Evolutionary conservation across 352 stramenopile genomes (phyloP), one percentile per base, ranked within the genome.

Genomic region (Pythium monospermum): DNA sequence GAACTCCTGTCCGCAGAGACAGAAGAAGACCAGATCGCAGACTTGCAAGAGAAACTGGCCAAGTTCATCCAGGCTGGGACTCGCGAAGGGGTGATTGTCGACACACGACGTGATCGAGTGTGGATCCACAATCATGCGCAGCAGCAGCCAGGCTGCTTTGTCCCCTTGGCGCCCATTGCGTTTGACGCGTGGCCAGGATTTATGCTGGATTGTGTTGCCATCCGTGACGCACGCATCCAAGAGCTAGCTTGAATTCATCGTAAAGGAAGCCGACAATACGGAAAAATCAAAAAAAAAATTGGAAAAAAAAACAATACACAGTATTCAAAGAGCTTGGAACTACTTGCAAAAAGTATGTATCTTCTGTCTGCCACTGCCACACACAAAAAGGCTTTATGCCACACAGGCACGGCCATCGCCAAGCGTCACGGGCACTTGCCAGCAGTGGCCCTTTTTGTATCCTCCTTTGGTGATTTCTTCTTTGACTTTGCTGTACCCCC

Each of bases 361-460:
- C n/a, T n/a, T n/a, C n/a, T n/a, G n/a, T n/a, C n/a, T n/a, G n/a
- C n/a, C n/a, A n/a, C n/a, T n/a, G n/a, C n/a, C n/a, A n/a, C n/a
- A n/a, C 10, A 21, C 19, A 10, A 28, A 18, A 30, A n/a, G 19
- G 42, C 15, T n/a, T 41, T 59, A 58, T 44, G 37, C 36, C n/a
- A 50, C 27, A 22, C 83, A 94, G 52, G 86, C 79, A 28, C 73
- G 79, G 30, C 81, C 83, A 19, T 68, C 61, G 23, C 76, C 67
- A 22, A 85, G 49, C 6, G 81, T 92, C 15, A 87, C 75, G 0
- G 83, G 83, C 11, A 94, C 66, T 39, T 91, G 79, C 81, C 81
- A 94, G 73, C 83, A 94, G 68, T 94, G 82, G 23, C 72, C 74
- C 56, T 85, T 87, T 57, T 88, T 73, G 53, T 81, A 83, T 27